Evolutionary conservation across 164 flowering plant species (phyloP), one percentile per base, ranked within the genome.

Genomic region (Umbilicus rupestris): DNA sequence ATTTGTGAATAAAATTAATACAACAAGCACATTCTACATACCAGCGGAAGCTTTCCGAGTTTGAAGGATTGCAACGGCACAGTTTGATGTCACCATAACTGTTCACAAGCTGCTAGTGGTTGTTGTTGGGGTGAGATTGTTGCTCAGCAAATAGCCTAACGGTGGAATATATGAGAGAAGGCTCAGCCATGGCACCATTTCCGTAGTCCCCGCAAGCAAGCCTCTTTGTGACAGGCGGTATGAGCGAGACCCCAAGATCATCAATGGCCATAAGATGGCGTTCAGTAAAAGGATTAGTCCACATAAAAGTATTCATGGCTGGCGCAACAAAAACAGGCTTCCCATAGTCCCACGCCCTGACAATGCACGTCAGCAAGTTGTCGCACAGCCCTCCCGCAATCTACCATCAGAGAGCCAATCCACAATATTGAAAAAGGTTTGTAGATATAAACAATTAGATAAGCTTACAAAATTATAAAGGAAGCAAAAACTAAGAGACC

Each of bases 131-230:
- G 45, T 74, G 81, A 39, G 50, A 39, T 26, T 75, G 75, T 11
- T 84, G 74, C 71, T 84, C 91, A 15, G 69, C 60, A 75, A 81
- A 80, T n/a, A 87, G 81, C 59, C 89, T 84, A 35, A 92, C 85
- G 2, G 96, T 89, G 6, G 85, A 75, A 77, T 73, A 74, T 63
- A 92, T 89, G 46, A 79, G 65, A 31, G 85, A 78, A 65, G 96
- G 95, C 71, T 92, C 96, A 39, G 98, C 96, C 96, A 92, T 90
- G 39, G 96, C 96, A 24, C 98, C 98, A 72, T 83, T 92, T 1
- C 98, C 95, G 64, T 81, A 81, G 65, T 92, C 98, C 10, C 98
- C 98, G 71, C 96, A 88, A 20, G 95, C 96, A 64, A 90, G 78
- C 71, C 84, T 80, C 81, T 92, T 88, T 6, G 87, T 65, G 41